A percentile compares a stretch with the other conserved stretches of the same genome.
Evolutionary conservation across 202 grass and related monocot species (phyloP).

Genomic region (Brachypodium distachyon): DNA sequence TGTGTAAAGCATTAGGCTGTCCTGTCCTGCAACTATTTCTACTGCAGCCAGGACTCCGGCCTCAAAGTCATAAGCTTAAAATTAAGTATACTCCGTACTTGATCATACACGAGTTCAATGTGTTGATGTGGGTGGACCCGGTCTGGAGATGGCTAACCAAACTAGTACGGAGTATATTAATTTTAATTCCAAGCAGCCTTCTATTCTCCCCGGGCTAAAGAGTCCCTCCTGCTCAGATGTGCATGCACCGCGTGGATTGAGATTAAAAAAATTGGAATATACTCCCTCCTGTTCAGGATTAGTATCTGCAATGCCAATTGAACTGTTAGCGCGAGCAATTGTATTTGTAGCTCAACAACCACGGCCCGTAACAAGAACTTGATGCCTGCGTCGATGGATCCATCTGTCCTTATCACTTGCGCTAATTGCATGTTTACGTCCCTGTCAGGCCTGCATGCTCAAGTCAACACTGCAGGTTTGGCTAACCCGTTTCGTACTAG

Average conservation of each 20-base stretch:
- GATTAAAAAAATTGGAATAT: no score
- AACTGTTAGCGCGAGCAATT: no score
- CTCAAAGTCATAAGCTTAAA: neutral
- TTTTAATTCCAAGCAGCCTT: neutral
- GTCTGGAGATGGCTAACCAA: conserved; percentile 5
- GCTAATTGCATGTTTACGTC: neutral
- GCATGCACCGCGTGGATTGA: no score
- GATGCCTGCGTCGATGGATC: neutral
- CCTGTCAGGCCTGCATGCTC: neutral
- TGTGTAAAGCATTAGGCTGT: no score
- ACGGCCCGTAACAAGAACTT: neutral
- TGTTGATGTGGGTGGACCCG: neutral
- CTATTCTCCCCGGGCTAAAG: no score
- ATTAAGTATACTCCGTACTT: no score
- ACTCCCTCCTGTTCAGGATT: no score
- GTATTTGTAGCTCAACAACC: conserved; percentile 23
- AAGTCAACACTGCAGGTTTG: conserved; percentile 9
- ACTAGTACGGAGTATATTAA: neutral
- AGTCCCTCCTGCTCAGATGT: conserved; percentile 21
- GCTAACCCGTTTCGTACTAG: neutral
- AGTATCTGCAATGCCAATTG: no score
- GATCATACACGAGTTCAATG: neutral
- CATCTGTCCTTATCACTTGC: neutral
- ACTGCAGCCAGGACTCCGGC: neutral
- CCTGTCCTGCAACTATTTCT: no score